Percentiles rank a stretch among this genome's conserved stretches.
These are phyloP conservation scores for Lactarius hengduanensis DNA, from an alignment of 768 basidiomycete genomes.

Conservation along the genomic window DNA sequence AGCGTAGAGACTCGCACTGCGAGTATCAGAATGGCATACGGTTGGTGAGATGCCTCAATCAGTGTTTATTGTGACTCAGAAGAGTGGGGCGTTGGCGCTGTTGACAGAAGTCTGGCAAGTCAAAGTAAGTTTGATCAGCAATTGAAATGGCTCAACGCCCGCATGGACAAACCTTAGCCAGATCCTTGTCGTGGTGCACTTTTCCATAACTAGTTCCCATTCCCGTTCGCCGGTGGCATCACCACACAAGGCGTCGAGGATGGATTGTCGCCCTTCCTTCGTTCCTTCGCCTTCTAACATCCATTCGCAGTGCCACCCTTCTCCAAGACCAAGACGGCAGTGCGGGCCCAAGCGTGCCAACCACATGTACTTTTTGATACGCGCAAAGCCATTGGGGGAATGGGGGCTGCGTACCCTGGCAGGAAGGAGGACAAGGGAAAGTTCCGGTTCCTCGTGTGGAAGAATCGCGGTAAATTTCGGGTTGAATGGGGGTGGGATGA, in stretches of 20 bases:
- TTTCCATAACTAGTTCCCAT: slow-evolving; percentile 64
- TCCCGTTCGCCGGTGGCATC: slow-evolving; percentile 31
- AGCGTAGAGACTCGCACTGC: neutral
- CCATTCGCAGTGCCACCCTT: slow-evolving; percentile 79
- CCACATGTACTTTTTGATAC: slow-evolving; percentile 67
- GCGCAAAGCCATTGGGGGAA: slow-evolving; percentile 56
- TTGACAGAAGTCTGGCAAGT: slow-evolving; percentile 14
- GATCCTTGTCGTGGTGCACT: slow-evolving; percentile 54
- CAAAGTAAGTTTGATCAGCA: neutral
- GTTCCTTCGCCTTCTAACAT: slow-evolving; percentile 79
- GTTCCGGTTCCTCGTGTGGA: slow-evolving; percentile 37
- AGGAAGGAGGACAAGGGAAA: slow-evolving; percentile 48
- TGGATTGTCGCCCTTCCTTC: slow-evolving; percentile 53
- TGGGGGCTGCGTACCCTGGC: slow-evolving; percentile 56
- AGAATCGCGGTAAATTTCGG: slow-evolving; percentile 35
- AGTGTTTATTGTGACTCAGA: neutral
- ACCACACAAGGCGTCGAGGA: slow-evolving; percentile 56
- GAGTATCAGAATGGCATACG: neutral
- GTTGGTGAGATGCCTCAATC: neutral
- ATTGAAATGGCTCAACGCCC: neutral
- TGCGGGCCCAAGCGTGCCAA: slow-evolving; percentile 46
- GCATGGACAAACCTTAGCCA: slow-evolving; percentile 57
- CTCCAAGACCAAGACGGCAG: slow-evolving; percentile 46
- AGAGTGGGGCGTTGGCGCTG: neutral
- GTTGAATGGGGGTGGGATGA: slow-evolving; percentile 43